Percentiles rank a stretch among this genome's conserved stretches.
Conservation (phyloP, 768 basidiomycete genomes). For the Strobilomyces confusus region DNA sequence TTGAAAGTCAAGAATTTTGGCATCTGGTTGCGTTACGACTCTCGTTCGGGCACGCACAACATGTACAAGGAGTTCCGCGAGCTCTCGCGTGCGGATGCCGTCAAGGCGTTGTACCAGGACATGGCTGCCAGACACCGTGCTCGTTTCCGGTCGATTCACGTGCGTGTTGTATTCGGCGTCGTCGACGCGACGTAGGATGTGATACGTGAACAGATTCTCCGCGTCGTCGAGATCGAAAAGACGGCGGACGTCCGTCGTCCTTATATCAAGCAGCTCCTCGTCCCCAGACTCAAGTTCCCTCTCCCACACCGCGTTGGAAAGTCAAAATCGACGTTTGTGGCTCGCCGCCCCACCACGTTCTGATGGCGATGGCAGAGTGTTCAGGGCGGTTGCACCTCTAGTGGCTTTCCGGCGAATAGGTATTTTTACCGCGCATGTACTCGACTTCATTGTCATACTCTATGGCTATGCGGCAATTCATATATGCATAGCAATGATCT, state of each 20-base stretch:
- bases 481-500: neutral
- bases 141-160: slow-evolving; percentile 98
- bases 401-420: neutral
- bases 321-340: slow-evolving; percentile 75
- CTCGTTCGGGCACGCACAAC: slow-evolving; percentile 99
- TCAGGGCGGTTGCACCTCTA: too few relatives aligned
- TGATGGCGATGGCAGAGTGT: slow-evolving; percentile 24
- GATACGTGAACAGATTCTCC: slow-evolving; percentile 67
- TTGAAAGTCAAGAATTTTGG: slow-evolving; percentile 99
- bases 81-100: slow-evolving; percentile 89
- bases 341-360: slow-evolving; percentile 74
- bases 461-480: slow-evolving; percentile 15
- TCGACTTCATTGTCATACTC: slow-evolving; percentile 1
- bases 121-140: slow-evolving; percentile 99
- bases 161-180: slow-evolving; percentile 36
- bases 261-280: slow-evolving; percentile 95
- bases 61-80: slow-evolving; percentile 99
- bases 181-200: neutral
- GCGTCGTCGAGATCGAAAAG: slow-evolving; percentile 95
- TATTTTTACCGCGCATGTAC: slow-evolving; percentile 9
- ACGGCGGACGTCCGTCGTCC: slow-evolving; percentile 88
- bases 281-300: slow-evolving; percentile 92
- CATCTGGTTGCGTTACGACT: slow-evolving; percentile 99
- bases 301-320: slow-evolving; percentile 87
- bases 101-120: slow-evolving; percentile 97